Base-by-base conservation (phyloP, 2,329 filamentous ascomycete genomes). In the Monosporascus sp. region DNA sequence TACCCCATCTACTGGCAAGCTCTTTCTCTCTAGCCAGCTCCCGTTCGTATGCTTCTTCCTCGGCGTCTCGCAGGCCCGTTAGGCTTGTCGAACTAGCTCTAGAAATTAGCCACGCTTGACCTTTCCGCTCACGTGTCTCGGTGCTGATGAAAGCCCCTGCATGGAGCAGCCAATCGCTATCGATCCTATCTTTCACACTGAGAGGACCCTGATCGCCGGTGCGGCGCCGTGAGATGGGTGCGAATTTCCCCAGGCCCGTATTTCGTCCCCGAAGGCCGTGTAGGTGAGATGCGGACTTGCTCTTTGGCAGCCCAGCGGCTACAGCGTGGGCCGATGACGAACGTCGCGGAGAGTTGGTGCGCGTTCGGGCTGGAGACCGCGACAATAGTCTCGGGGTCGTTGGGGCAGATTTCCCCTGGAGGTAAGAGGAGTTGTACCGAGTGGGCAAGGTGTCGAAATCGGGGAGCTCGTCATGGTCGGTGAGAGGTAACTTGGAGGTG, bases 91-190 rank as follows among this genome's bases (percentile, higher is more conserved):
- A 86, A 65, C 82, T 86, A 52, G 80, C 81, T 47, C 83, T 77
- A 24, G 83, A 82, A n/a, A 81, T 74, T 20, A 89, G 77, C 86
- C 86, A 89, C 16, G 79, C 72, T 68, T 88, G 85, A 16, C 86
- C 86, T 68, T 88, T 88, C 62, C 75, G 84, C 64, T 88, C 85
- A 53, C 85, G 75, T 19, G 84, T 75, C 64, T 85, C 82, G 50
- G 77, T 78, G 53, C 80, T 80, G 60, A 88, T 79, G 47, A 85
- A 65, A 7, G 82, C 82, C 47, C 84, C 85, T 1, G 84, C 79
- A 31, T 84, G 78, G 24, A 86, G 73, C 46, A 88, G 71, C 85
- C 85, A 88, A 68, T 87, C 84, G 53, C 79, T 81, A 60, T 85
- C 78, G 53, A 72, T 72, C 38, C 69, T 69, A 56, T 78, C 67